Evolutionary conservation across 2,329 filamentous ascomycete species (phyloP).

Genomic region (Ambrosiella xylebori): DNA sequence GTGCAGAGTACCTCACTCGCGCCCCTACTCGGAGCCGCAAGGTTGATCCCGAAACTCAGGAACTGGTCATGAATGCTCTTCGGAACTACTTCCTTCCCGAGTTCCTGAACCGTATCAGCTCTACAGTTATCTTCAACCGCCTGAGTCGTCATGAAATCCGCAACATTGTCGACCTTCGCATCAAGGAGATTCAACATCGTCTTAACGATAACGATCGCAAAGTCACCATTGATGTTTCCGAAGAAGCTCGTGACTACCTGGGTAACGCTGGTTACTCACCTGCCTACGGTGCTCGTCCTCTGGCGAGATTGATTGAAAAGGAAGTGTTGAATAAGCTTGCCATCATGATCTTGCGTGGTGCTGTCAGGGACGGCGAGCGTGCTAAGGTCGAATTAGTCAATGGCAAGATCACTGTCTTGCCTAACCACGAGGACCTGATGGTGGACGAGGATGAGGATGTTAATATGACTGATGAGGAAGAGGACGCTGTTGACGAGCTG

Average conservation of each 20-base stretch:
- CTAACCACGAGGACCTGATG: constrained; percentile 55
- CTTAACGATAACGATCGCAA: constrained; percentile 73
- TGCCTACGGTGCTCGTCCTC: constrained; percentile 79
- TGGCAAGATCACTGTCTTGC: constrained; percentile 61
- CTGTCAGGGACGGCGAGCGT: constrained; percentile 67
- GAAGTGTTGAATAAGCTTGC: constrained; percentile 90
- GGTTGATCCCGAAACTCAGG: constrained; percentile 70
- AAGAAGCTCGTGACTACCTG: constrained; percentile 83
- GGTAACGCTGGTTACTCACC: constrained; percentile 85
- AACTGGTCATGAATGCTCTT: constrained; percentile 79
- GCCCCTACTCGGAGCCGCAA: constrained; percentile 61
- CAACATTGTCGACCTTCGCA: constrained; percentile 82
- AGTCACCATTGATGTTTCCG: constrained; percentile 63
- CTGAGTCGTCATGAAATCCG: constrained; percentile 80
- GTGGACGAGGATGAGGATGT: constrained; percentile 45
- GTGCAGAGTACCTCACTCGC: constrained; percentile 80
- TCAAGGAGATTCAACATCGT: constrained; percentile 79
- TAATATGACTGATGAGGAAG: constrained; percentile 56
- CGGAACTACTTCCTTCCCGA: constrained; percentile 96
- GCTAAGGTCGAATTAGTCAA: constrained; percentile 65
- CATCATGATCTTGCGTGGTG: constrained; percentile 73
- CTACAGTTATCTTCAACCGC: constrained; percentile 95
- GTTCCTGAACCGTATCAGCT: constrained; percentile 95
- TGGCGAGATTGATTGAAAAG: constrained; percentile 84
- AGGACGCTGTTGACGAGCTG: constrained; percentile 56